Evolutionary conservation across 2,329 filamentous ascomycete genomes (phyloP), one percentile per base, ranked within the genome.

Genomic region (Didymella pomorum): DNA sequence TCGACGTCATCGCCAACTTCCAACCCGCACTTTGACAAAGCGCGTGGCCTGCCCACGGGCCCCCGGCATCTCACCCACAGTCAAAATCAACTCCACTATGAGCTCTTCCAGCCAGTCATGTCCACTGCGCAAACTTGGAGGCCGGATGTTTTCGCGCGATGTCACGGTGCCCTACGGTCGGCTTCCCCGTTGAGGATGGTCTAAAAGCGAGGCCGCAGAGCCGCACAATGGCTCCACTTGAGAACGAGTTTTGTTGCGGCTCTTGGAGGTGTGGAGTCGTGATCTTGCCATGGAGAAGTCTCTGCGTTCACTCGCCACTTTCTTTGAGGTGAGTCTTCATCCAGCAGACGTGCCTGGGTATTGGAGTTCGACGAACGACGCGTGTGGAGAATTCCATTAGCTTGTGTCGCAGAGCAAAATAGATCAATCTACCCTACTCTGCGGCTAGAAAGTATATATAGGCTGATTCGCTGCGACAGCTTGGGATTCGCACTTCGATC

Each of bases 41-140:
- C 35, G 7, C 35, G 7, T 20, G n/a, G 18, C 35, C 35, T 52
- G 55, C 55, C 43, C 49, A 54, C 50, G 50, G 55, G 56, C 39
- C 56, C 55, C 56, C 56, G 31, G 33, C 44, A 53, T 58, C 31
- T 53, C 49, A 58, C 49, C 49, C 49, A 37, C 55, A 58, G 33
- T 25, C 23, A 25, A 4, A 25, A 4, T 25, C 7, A 7, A 7
- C 23, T 7, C 23, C 23, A 25, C 23, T 7, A 4, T 3, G 3
- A 25, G 31, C 16, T 2, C 9, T n/a, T 8, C 16, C 16, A n/a
- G 16, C 31, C 31, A 35, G 4, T 35, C 5, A 35, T 7, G 7
- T 1, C 5, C 3, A 6, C 31, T n/a, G 31, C 31, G 31, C 16
- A 35, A n/a, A 35, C 4, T 35, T 16, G 31, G 31, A 35, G 2